These are phyloP conservation scores for Nitzschia sp. DNA, from an alignment of 108 stramenopile genomes.

Conservation along the genomic window DNA sequence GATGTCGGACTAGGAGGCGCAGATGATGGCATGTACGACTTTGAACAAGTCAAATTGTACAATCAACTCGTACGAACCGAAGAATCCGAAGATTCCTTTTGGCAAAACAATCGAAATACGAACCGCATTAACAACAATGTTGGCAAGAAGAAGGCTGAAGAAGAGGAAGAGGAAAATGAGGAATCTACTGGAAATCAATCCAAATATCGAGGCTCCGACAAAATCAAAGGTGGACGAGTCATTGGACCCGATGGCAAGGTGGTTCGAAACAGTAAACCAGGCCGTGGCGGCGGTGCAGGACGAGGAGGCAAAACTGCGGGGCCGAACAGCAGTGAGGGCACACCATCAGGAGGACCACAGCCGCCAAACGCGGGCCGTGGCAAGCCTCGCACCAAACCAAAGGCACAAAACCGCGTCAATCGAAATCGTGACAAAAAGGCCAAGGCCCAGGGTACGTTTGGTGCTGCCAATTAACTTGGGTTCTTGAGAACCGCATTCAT, in stretches of 20 bases:
- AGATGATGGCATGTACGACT: slow-evolving; percentile 67
- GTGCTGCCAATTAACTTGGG: slow-evolving; percentile 7
- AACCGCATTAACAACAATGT: slow-evolving; percentile 30
- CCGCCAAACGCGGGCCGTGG: background rate
- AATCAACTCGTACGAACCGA: slow-evolving; percentile 63
- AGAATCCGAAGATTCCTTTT: slow-evolving; percentile 70
- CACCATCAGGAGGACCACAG: slow-evolving; percentile 4
- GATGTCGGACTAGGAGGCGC: slow-evolving; percentile 54
- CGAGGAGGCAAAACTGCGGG: background rate
- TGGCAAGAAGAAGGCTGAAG: slow-evolving; percentile 11
- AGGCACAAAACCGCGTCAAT: slow-evolving; percentile 37
- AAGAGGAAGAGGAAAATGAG: background rate
- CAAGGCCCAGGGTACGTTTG: slow-evolving; percentile 40
- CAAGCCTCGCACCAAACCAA: slow-evolving; percentile 42
- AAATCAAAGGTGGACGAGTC: slow-evolving; percentile 79
- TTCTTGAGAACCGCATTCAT: background rate
- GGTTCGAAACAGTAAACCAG: slow-evolving; percentile 38
- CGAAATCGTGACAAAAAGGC: slow-evolving; percentile 40
- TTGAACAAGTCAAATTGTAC: slow-evolving; percentile 70
- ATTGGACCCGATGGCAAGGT: slow-evolving; percentile 80
- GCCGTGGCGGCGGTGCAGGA: slow-evolving; percentile 7
- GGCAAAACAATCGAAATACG: slow-evolving; percentile 60
- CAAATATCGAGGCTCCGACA: slow-evolving; percentile 85
- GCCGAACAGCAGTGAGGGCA: background rate
- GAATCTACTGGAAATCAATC: slow-evolving; percentile 25